Base-by-base conservation (phyloP, 768 basidiomycete genomes). In the Strobilomyces echinocephalus region DNA sequence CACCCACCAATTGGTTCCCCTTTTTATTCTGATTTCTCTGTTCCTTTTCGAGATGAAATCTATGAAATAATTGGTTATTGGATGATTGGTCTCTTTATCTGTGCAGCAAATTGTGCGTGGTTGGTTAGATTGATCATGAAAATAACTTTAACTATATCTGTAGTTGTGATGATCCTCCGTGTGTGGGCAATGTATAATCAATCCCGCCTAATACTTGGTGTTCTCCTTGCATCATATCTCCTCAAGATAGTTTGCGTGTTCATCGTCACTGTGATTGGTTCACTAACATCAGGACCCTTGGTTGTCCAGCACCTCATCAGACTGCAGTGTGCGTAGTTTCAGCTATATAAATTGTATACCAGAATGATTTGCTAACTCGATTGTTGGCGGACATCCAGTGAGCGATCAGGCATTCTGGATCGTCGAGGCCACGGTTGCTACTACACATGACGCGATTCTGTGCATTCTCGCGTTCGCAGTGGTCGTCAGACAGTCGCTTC, bases 41-140 rank as follows among this genome's bases (percentile, higher is more conserved):
- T 39, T 18, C n/a, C 8, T 12, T 18, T 41, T 24, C 21, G 4
- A 41, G 40, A 21, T 24, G 5, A 24, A 41, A 24, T 14, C 5
- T 1, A 21, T 41, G 10, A 41, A 41, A 24, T 14, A 2, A 1
- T 41, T n/a, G n/a, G n/a, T n/a, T n/a, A n/a, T n/a, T n/a, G n/a
- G n/a, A n/a, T n/a, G n/a, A n/a, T n/a, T n/a, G n/a, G n/a, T 26
- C 24, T 49, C n/a, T 58, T 57, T 18, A 1, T 52, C 14, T 8
- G 10, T 18, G 50, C 50, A 3, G 57, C 57, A 7, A 20, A 54
- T 21, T 21, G 54, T 55, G n/a, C 42, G 54, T 53, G 26, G 7
- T 11, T 12, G 20, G 5, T 8, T n/a, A 39, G 5, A 2, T 39
- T n/a, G 10, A 11, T 39, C 28, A n/a, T n/a, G n/a, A 8, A 28